Percentiles rank a stretch among this genome's conserved stretches.
Conservation (phyloP, 2,329 filamentous ascomycete species). For the Pseudogymnoascus sp. region DNA sequence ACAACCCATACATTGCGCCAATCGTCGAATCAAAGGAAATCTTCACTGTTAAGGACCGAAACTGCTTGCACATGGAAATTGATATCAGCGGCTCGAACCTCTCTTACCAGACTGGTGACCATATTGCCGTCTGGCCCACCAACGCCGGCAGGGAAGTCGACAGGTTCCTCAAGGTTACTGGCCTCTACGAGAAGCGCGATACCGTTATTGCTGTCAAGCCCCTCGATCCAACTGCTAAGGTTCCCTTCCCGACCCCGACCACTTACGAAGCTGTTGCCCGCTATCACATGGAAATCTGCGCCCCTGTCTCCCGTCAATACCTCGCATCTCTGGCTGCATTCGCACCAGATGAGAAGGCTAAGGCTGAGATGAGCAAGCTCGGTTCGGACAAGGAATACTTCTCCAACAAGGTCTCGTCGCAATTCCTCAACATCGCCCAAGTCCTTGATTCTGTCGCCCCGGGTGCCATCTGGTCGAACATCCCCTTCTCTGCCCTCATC, state of each 20-base stretch:
- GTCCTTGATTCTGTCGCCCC: slow-evolving; percentile 66
- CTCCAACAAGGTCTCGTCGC: slow-evolving; percentile 70
- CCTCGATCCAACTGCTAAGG: slow-evolving; percentile 89
- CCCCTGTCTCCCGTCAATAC: slow-evolving; percentile 93
- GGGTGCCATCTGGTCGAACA: slow-evolving; percentile 67
- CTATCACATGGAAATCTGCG: slow-evolving; percentile 95
- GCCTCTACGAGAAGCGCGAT: slow-evolving; percentile 67
- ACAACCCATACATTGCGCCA: slow-evolving; percentile 94
- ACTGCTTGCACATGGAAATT: slow-evolving; percentile 95
- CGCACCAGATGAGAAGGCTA: slow-evolving; percentile 73
- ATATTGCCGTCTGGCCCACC: slow-evolving; percentile 94
- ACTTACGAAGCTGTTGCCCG: slow-evolving; percentile 90
- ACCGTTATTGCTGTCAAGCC: slow-evolving; percentile 82
- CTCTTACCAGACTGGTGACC: slow-evolving; percentile 91
- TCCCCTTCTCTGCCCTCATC: slow-evolving; percentile 91
- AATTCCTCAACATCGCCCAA: slow-evolving; percentile 84
- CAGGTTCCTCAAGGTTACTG: slow-evolving; percentile 73
- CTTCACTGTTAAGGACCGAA: slow-evolving; percentile 81
- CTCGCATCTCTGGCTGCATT: slow-evolving; percentile 81
- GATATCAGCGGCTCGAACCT: slow-evolving; percentile 85
- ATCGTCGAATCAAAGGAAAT: slow-evolving; percentile 86
- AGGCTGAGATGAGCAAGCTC: slow-evolving; percentile 80
- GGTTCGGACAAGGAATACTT: slow-evolving; percentile 95
- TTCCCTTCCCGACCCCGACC: slow-evolving; percentile 93
- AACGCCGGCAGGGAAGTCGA: slow-evolving; percentile 91